Evolutionary conservation across 1,139 yeast species (phyloP), one percentile per base, ranked within the genome.

Genomic region (Yamadazyma dushanensis): DNA sequence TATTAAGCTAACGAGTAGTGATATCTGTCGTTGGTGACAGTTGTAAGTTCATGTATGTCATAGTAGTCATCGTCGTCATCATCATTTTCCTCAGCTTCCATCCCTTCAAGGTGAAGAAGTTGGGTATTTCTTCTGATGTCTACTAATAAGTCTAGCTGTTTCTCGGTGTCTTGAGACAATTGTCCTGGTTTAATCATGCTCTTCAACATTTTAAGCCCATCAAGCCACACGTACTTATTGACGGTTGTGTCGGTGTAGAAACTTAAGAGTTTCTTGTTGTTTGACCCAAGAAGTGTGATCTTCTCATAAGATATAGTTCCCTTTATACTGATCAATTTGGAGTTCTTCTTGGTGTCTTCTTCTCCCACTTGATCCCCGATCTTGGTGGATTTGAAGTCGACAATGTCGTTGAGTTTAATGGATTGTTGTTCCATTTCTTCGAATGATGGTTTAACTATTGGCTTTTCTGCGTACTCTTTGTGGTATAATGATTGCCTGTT

Each of bases 171-270:
- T 2, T 58, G 59, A 0, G 90, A 80, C 29, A 81, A 63, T 32
- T 62, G 60, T 14, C 64, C 65, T 3, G 53, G 54, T 20, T 54
- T 53, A 5, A 52, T 56, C 47, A 57, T 51, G 3, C 68, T 69
- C 43, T 61, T 63, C 46, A 84, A 65, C 73, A 86, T 68, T 54
- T 78, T 79, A 39, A 87, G 59, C 1, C 95, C 96, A 59, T 87
- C 95, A 31, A 83, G 66, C 94, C 95, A 87, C 8, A 82, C 78
- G 40, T 76, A 77, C 35, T 84, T 80, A 40, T 78, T 74, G 35
- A 83, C 88, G 42, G 77, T 75, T 5, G 89, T 82, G 44, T 85
- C 92, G 6, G 86, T 76, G 56, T 74, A 85, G 49, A 86, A 83
- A 16, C 70, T 60, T 40, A 86, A 66, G 11, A 79, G 46, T 16